Conservation (phyloP, 2,329 filamentous ascomycete species). For the Coniochaeta sp. region DNA sequence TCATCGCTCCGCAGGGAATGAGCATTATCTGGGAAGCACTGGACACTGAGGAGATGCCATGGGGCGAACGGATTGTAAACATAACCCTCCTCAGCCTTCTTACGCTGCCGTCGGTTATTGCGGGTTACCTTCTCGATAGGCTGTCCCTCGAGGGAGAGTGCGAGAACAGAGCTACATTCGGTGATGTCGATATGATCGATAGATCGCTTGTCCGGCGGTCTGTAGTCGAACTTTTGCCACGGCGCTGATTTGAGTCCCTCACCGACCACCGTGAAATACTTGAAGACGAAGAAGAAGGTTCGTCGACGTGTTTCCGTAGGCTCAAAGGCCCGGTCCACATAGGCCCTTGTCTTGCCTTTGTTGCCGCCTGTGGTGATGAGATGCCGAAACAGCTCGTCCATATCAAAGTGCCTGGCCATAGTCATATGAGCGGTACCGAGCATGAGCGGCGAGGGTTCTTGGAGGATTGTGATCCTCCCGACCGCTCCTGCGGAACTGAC, state of each 20-base stretch:
- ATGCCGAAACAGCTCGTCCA: slow-evolving; percentile 50
- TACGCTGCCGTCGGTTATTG: slow-evolving; percentile 31
- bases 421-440: slow-evolving; percentile 53
- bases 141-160: slow-evolving; percentile 45
- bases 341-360: slow-evolving; percentile 34
- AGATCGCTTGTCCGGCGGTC: slow-evolving; percentile 26
- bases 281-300: slow-evolving; percentile 56
- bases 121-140: slow-evolving; percentile 41
- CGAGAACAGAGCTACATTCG: slow-evolving; percentile 52
- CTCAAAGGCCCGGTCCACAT: slow-evolving; percentile 42
- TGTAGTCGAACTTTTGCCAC: slow-evolving; percentile 50
- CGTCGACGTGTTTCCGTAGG: slow-evolving; percentile 38
- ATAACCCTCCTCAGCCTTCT: slow-evolving; percentile 36
- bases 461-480: slow-evolving; percentile 50
- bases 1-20: slow-evolving; percentile 49
- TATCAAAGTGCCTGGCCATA: slow-evolving; percentile 50
- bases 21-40: slow-evolving; percentile 52
- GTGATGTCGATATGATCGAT: slow-evolving; percentile 50
- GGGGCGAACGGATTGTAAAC: slow-evolving; percentile 52
- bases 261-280: slow-evolving; percentile 56
- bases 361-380: slow-evolving; percentile 40
- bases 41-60: slow-evolving; percentile 52
- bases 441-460: slow-evolving; percentile 52
- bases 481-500: slow-evolving; percentile 34
- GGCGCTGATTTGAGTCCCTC: slow-evolving; percentile 46